Percentiles rank a stretch among this genome's conserved stretches.
phyloP scores from a whole-genome alignment of 2,329 filamentous ascomycete genomes.

The Trichoderma polysporum region DNA sequence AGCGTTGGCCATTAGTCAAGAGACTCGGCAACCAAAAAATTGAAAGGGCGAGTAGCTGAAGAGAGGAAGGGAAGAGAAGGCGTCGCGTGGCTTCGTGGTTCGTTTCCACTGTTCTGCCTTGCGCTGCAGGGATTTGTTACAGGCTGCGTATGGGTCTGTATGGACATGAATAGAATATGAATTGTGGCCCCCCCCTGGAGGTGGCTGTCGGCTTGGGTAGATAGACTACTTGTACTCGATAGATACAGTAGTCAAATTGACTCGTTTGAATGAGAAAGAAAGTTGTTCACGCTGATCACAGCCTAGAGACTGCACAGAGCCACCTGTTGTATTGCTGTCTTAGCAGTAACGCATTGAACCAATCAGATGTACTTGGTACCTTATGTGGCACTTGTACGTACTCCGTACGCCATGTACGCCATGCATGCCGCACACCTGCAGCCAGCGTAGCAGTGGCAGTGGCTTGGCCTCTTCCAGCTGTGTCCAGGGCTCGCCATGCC shows the following conservation, averaged over 20 bases:
- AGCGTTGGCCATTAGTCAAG: neutral
- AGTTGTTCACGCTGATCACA: too few species aligned
- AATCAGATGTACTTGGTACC: neutral
- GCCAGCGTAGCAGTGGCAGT: neutral
- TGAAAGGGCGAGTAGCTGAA: neutral
- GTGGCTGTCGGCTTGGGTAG: neutral
- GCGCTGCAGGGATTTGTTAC: neutral
- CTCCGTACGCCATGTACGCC: neutral
- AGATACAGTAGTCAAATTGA: neutral
- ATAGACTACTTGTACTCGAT: neutral
- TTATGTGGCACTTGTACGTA: neutral
- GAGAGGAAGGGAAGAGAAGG: neutral
- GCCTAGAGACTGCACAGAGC: too few species aligned
- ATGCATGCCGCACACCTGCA: neutral
- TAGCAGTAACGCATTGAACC: too few species aligned
- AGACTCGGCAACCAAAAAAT: neutral
- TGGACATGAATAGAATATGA: neutral
- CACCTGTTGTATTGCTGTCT: too few species aligned
- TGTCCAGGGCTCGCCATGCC: neutral
- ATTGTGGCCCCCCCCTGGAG: neutral
- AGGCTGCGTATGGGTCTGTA: neutral
- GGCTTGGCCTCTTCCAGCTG: neutral
- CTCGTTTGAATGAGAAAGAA: neutral
- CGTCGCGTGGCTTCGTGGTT: slow-evolving; percentile 11
- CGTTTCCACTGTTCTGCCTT: slow-evolving; percentile 11